phyloP scores from a whole-genome alignment of 768 basidiomycete species.

The Phanerodontia chrysosporium region DNA sequence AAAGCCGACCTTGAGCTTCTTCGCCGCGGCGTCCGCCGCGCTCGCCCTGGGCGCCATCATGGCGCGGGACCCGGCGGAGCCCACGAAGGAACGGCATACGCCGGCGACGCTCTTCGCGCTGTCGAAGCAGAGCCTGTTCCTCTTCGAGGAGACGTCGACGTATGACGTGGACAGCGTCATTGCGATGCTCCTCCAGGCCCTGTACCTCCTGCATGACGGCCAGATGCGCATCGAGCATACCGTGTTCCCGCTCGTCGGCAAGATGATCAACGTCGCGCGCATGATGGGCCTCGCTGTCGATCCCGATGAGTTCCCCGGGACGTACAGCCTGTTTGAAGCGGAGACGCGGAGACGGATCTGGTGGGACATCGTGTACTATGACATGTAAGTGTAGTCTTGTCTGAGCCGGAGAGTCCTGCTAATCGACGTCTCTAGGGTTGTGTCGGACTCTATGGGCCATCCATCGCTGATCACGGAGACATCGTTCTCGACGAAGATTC shows the following conservation, averaged over 20 bases:
- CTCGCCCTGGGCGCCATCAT: conserved; percentile 56
- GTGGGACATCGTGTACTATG: conserved; percentile 80
- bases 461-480: conserved; percentile 54
- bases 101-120: conserved; percentile 42
- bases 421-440: conserved; percentile 50
- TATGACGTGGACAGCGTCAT: conserved; percentile 57
- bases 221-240: conserved; percentile 36
- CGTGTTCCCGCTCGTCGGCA: conserved; percentile 50
- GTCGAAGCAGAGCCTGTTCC: conserved; percentile 42
- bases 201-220: conserved; percentile 51
- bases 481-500: conserved; percentile 53
- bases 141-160: conserved; percentile 38
- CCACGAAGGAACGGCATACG: conserved; percentile 17
- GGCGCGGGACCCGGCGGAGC: conserved; percentile 8
- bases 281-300: conserved; percentile 60
- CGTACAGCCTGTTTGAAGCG: conserved; percentile 45
- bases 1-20: conserved; percentile 46
- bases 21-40: conserved; percentile 52
- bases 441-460: conserved; percentile 64
- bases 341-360: conserved; percentile 56
- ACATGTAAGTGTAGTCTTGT: conserved; percentile 48
- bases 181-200: conserved; percentile 54
- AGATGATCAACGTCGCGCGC: conserved; percentile 64
- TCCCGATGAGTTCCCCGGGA: conserved; percentile 47
- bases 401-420: not conserved